Evolutionary conservation across 345 rosid species (phyloP).

Genomic region (Kandelia obovata): DNA sequence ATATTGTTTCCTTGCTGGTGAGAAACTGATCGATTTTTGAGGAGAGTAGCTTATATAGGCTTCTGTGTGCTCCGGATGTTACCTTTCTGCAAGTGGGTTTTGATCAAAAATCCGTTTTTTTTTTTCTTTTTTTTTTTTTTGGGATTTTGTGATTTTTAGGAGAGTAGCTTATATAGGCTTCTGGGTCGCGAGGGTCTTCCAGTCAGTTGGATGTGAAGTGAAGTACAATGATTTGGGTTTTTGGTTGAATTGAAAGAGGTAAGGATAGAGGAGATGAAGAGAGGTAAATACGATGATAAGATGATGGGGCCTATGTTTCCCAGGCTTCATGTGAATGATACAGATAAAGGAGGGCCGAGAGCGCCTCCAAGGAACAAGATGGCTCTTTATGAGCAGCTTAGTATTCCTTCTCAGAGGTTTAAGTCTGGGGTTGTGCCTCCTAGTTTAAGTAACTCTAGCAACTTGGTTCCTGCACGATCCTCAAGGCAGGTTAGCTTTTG

Average conservation of each 20-base stretch:
- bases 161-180: too few species aligned
- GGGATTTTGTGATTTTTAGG: not conserved
- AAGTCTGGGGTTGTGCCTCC: constrained; percentile 35
- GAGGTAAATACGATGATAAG: constrained; percentile 71
- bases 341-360: constrained; percentile 89
- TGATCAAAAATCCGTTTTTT: not conserved
- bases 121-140: not conserved
- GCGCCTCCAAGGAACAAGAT: constrained; percentile 99
- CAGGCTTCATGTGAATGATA: constrained; percentile 84
- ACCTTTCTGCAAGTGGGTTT: constrained; percentile 1
- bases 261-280: constrained; percentile 48
- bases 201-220: not conserved
- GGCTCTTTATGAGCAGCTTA: constrained; percentile 96
- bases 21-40: not conserved
- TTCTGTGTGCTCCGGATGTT: not conserved
- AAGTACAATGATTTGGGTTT: not conserved
- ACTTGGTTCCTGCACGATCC: constrained; percentile 45
- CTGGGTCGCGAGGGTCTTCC: not conserved
- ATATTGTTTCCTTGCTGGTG: not conserved
- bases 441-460: constrained; percentile 28
- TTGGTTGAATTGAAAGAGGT: not conserved
- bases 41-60: not conserved
- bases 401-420: constrained; percentile 79
- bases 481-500: constrained; percentile 53
- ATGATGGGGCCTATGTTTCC: constrained; percentile 81